Evolutionary conservation across 139 green algal species (phyloP).

Genomic region (Chlorella ohadii): DNA sequence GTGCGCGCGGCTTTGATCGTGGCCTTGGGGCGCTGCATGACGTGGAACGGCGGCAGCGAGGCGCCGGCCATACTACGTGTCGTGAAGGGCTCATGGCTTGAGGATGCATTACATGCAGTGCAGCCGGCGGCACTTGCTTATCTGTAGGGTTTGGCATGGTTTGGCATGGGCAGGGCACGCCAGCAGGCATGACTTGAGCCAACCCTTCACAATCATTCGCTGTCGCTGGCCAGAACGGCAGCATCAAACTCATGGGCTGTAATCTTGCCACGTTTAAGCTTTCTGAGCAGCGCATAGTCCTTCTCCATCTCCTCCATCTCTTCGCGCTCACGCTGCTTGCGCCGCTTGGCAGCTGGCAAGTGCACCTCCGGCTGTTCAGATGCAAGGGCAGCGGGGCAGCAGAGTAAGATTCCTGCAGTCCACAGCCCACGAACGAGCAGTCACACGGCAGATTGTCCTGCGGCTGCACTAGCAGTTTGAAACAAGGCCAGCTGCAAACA

Average conservation of each 20-base stretch:
- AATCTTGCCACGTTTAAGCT: slow-evolving; percentile 81
- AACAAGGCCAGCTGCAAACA: no score
- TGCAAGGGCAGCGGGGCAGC: no score
- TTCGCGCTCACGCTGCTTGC: slow-evolving; percentile 68
- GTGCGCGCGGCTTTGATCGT: not conserved
- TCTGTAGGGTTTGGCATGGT: no score
- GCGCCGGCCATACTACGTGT: not conserved
- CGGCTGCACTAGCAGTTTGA: no score
- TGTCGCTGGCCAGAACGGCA: not conserved
- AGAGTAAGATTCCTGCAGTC: no score
- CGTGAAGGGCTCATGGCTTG: not conserved
- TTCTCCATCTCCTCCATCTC: slow-evolving; percentile 77
- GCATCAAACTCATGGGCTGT: slow-evolving; percentile 2
- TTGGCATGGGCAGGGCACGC: no score
- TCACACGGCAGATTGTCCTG: no score
- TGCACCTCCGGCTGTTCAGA: not conserved
- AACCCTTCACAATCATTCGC: no score
- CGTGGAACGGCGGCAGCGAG: not conserved
- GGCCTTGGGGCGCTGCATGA: not conserved
- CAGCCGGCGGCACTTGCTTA: not conserved
- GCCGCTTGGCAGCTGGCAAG: slow-evolving; percentile 80
- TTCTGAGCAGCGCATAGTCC: slow-evolving; percentile 80
- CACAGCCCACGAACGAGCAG: no score
- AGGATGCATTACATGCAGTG: not conserved
- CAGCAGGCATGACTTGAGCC: no score